Conservation (phyloP, 2,329 filamentous ascomycete genomes). For the Dendryphion nanum region DNA sequence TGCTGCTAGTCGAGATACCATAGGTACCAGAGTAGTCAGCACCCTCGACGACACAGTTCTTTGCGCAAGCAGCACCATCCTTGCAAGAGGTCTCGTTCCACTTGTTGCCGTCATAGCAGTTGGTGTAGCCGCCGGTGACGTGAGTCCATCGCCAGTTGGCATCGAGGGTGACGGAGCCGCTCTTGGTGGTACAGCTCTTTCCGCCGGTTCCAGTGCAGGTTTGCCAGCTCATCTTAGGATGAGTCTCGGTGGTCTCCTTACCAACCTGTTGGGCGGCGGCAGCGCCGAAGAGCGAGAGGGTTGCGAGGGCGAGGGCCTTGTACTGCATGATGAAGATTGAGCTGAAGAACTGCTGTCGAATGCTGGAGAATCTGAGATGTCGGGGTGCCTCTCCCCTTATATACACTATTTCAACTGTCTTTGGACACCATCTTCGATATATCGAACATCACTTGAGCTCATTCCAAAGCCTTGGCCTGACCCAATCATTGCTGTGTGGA, state of each 20-base stretch:
- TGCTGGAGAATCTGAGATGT: conserved; percentile 16
- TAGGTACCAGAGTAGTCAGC: conserved; percentile 45
- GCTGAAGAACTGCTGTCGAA: conserved; percentile 23
- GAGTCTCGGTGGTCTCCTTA: conserved; percentile 39
- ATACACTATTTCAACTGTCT: conserved; percentile 14
- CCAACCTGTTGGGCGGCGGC: conserved; percentile 44
- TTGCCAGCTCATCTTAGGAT: conserved; percentile 42
- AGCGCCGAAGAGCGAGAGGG: conserved; percentile 40
- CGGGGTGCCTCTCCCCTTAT: conserved; percentile 21
- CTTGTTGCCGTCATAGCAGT: conserved; percentile 49
- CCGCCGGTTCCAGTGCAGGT: conserved; percentile 41
- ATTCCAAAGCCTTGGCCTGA: conserved; percentile 15
- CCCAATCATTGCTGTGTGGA: conserved; percentile 9
- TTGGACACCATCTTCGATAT: conserved; percentile 10
- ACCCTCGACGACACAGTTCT: conserved; percentile 44
- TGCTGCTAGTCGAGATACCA: conserved; percentile 53
- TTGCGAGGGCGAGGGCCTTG: conserved; percentile 39
- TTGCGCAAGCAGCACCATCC: conserved; percentile 37
- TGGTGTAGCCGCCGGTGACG: conserved; percentile 44
- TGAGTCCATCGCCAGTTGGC: conserved; percentile 54
- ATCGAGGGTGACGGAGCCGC: conserved; percentile 42
- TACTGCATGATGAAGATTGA: conserved; percentile 34
- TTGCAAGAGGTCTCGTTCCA: conserved; percentile 44
- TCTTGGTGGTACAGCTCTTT: conserved; percentile 38
- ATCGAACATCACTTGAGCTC: conserved; percentile 15